Percentiles rank a stretch among this genome's conserved stretches.
Conservation (phyloP, 73 alveolate species). For the Paramecium sexaurelia region DNA sequence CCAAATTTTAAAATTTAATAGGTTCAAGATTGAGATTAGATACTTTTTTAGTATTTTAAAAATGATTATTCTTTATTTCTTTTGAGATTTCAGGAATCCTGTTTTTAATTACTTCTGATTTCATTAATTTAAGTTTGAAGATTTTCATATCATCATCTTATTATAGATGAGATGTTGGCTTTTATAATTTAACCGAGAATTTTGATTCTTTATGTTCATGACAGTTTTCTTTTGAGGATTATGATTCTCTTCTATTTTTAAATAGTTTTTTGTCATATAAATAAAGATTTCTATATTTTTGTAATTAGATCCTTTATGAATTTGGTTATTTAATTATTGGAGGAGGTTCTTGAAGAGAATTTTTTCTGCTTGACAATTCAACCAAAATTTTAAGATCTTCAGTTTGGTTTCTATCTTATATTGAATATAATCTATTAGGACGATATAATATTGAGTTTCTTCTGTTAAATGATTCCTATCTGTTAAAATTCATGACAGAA, state of each 20-base stretch:
- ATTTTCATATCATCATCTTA: not conserved
- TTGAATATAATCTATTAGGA: not conserved
- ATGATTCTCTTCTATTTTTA: not conserved
- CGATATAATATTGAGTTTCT: not conserved
- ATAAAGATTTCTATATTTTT: slow-evolving; percentile 12
- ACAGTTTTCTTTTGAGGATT: not conserved
- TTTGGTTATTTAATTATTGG: not conserved
- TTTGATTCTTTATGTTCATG: not conserved
- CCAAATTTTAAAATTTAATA: not conserved
- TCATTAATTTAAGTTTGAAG: not conserved
- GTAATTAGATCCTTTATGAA: not conserved
- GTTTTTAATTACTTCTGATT: not conserved
- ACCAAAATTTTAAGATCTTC: not conserved
- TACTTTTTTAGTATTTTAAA: not conserved
- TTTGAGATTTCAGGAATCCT: not conserved
- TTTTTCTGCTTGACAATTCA: not conserved
- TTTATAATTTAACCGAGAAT: not conserved
- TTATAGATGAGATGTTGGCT: not conserved
- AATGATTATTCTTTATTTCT: not conserved
- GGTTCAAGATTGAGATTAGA: not conserved
- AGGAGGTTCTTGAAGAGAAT: not conserved
- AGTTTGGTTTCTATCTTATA: not conserved
- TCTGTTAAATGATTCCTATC: not conserved
- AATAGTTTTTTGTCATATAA: slow-evolving; percentile 27
- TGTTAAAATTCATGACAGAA: slow-evolving; percentile 21